Percentiles rank a stretch among this genome's conserved stretches.
Conservation (phyloP, 805 yeast genomes). For the Priceomyces castillae region DNA sequence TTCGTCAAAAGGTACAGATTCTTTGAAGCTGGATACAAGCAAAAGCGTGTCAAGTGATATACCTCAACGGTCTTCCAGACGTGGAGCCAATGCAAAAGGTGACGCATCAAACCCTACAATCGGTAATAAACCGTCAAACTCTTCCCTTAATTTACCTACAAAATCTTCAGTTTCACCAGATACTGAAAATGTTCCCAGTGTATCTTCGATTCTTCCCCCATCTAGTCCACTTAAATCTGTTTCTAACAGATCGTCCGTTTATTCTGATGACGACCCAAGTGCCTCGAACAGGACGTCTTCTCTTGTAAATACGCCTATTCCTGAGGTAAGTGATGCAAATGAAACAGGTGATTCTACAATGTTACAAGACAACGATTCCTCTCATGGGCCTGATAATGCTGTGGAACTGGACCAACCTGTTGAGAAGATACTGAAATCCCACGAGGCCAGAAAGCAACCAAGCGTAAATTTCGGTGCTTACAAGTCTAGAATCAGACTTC, state of each 20-base stretch:
- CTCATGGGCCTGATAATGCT: not conserved
- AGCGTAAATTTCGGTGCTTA: conserved; percentile 25
- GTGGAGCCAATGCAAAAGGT: conserved; percentile 9
- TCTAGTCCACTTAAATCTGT: not conserved
- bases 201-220: not conserved
- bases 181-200: not conserved
- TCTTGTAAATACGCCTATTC: not conserved
- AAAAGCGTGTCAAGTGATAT: conserved; percentile 9
- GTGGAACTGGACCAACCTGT: not conserved
- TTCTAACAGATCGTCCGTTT: conserved; percentile 18
- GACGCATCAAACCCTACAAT: not conserved
- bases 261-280: conserved; percentile 13
- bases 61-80: conserved; percentile 28
- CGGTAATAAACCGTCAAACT: not conserved
- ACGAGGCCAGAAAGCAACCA: conserved; percentile 16
- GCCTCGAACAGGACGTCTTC: not conserved
- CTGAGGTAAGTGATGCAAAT: not conserved
- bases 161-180: not conserved
- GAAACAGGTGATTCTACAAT: not conserved
- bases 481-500: conserved; percentile 33
- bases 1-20: not conserved
- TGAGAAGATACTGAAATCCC: conserved; percentile 3
- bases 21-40: not conserved
- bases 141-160: not conserved
- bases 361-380: not conserved